Base-by-base conservation (phyloP, 371 early-diverging fungal genomes). In the Funneliformis caledonium region DNA sequence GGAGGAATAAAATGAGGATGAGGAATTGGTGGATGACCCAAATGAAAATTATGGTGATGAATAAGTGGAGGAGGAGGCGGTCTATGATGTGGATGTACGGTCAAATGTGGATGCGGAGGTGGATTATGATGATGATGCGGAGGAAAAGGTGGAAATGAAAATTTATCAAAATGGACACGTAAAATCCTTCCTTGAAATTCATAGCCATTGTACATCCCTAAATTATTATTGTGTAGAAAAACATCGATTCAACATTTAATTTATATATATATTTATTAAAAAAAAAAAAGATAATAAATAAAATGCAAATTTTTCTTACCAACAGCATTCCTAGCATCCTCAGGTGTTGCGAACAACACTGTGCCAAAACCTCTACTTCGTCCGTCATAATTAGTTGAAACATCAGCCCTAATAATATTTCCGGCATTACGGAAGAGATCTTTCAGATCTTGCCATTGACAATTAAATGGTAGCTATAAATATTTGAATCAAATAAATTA, bases 381-480 rank as follows among this genome's bases (percentile, higher is more conserved):
- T 26, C 93, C 93, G 82, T 90, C 88, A 26, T 65, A 85, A 61
- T 88, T 91, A 59, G 86, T 86, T 14, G 87, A 88, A 14, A 94
- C 89, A 82, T 93, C 93, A 4, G 94, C 93, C 9, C 93, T 84
- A 59, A 90, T 83, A 47, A 93, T 90, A 67, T 89, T 88, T 33
- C 93, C 94, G 6, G 89, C 90, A 62, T 88, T 86, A 50, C 93
- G 87, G 86, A 94, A 93, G 56, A 92, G 86, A 83, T 94, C 93
- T 86, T 93, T 93, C 62, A 94, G 86, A 72, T 94, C 93, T 82
- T 94, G 93, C 94, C 93, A 93, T 78, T 91, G 90, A 67, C 89
- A 89, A 74, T 86, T 87, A 82, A 89, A 92, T 4, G 93, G 91
- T 31, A 94, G 85, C 88, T 89, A 59, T 22, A 70, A 26, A 26